Conservation (phyloP, 176 grass and related monocot species). For the Saccharum spontaneum region DNA sequence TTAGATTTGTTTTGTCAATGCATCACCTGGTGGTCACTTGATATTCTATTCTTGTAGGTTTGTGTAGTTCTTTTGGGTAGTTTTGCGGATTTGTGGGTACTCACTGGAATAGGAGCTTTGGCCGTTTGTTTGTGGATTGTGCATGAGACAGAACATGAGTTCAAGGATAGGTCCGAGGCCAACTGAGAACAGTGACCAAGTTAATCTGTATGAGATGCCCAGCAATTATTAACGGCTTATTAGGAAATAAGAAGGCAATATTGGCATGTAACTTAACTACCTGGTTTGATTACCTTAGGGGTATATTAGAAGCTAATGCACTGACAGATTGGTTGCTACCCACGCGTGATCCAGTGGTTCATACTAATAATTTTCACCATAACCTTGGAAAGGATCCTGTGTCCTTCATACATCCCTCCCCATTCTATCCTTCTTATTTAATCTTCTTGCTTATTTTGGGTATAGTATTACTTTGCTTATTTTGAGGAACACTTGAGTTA, state of each 20-base stretch:
- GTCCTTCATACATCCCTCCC: background rate
- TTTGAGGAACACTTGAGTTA: background rate
- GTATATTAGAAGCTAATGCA: background rate
- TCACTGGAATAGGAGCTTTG: background rate
- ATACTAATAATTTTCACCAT: background rate
- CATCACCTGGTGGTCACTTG: background rate
- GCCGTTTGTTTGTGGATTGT: background rate
- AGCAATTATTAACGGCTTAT: background rate
- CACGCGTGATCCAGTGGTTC: background rate
- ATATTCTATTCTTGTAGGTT: background rate
- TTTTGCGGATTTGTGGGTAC: background rate
- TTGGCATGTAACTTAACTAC: background rate
- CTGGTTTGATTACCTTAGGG: slow-evolving; percentile 2
- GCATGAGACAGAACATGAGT: background rate
- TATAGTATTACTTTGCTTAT: background rate
- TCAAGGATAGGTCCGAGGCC: background rate
- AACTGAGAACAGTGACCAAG: background rate
- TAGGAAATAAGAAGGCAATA: background rate
- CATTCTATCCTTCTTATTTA: background rate
- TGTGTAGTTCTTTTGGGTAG: background rate
- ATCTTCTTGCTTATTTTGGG: background rate
- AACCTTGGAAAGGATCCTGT: background rate
- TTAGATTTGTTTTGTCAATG: background rate
- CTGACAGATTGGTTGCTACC: background rate
- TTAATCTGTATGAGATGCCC: background rate